Evolutionary conservation across 306 rosid species (phyloP).

Genomic region (Malus fusca): DNA sequence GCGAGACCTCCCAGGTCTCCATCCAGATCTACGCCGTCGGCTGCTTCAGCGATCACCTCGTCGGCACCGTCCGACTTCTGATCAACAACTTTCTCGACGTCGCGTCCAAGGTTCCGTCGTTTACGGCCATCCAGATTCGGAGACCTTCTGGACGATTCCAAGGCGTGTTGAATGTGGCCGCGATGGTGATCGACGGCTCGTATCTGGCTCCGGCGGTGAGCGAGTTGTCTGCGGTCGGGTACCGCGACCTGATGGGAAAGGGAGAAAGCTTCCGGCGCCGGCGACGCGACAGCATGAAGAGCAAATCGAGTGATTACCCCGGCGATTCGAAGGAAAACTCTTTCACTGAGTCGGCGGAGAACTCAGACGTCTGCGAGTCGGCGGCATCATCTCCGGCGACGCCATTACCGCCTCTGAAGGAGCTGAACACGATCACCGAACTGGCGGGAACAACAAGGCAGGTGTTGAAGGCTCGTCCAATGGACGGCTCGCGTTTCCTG

Average conservation of each 20-base stretch:
- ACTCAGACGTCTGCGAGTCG: background rate
- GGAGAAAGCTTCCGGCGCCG: conserved; percentile 30
- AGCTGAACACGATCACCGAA: conserved; percentile 50
- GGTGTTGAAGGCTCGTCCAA: conserved; percentile 15
- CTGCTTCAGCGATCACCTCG: conserved; percentile 40
- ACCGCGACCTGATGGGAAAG: conserved; percentile 68
- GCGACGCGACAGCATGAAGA: conserved; percentile 4
- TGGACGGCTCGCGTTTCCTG: conserved; percentile 45
- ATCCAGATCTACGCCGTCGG: conserved; percentile 66
- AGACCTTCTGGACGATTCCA: conserved; percentile 77
- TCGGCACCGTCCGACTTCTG: conserved; percentile 72
- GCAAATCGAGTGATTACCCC: conserved; percentile 34
- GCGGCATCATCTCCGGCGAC: conserved; percentile 41
- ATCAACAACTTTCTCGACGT: conserved; percentile 45
- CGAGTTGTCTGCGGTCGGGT: conserved; percentile 52
- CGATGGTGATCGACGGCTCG: conserved; percentile 37
- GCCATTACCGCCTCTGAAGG: conserved; percentile 40
- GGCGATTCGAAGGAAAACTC: conserved; percentile 24
- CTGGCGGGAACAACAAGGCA: conserved; percentile 41
- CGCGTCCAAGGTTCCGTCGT: conserved; percentile 37
- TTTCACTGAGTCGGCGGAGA: conserved; percentile 19
- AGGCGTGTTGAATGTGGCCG: conserved; percentile 71
- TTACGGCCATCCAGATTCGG: conserved; percentile 68
- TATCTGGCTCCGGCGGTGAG: conserved; percentile 39
- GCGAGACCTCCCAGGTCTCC: conserved; percentile 61